Percentiles rank a stretch among this genome's conserved stretches.
These are phyloP conservation scores for Cryptosporidium viatorum DNA, from an alignment of 169 alveolate species.

Conservation along the genomic window DNA sequence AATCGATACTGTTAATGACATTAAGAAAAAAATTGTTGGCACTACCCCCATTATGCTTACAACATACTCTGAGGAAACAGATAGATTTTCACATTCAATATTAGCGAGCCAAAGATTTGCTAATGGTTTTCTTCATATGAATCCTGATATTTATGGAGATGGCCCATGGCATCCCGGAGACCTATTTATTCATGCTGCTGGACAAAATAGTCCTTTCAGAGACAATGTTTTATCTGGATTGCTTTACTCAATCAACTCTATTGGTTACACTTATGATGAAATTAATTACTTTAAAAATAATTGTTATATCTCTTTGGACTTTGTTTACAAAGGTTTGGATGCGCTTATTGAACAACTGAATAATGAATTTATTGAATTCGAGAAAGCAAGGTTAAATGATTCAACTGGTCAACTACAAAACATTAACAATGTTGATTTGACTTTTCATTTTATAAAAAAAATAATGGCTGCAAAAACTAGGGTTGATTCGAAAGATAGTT, in stretches of 20 bases:
- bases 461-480: conserved; percentile 66
- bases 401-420: background rate
- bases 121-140: conserved; percentile 53
- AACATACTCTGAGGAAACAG: background rate
- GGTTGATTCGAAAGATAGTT: background rate
- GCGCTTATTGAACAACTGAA: conserved; percentile 2
- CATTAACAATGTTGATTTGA: conserved; percentile 43
- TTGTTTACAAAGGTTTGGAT: conserved; percentile 48
- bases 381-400: background rate
- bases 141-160: conserved; percentile 42
- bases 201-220: conserved; percentile 56
- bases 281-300: background rate
- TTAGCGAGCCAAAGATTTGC: conserved; percentile 36
- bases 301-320: conserved; percentile 8
- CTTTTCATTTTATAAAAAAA: conserved; percentile 17
- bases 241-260: conserved; percentile 25
- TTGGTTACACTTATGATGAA: conserved; percentile 11
- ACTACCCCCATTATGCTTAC: conserved; percentile 11
- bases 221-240: conserved; percentile 59
- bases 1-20: background rate
- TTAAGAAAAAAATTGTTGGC: background rate
- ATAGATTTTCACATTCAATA: background rate
- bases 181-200: conserved; percentile 70
- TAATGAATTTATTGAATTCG: conserved; percentile 28
- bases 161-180: conserved; percentile 75